Evolutionary conservation across 2,329 filamentous ascomycete species (phyloP).

Genomic region (Cladosporium phlei): DNA sequence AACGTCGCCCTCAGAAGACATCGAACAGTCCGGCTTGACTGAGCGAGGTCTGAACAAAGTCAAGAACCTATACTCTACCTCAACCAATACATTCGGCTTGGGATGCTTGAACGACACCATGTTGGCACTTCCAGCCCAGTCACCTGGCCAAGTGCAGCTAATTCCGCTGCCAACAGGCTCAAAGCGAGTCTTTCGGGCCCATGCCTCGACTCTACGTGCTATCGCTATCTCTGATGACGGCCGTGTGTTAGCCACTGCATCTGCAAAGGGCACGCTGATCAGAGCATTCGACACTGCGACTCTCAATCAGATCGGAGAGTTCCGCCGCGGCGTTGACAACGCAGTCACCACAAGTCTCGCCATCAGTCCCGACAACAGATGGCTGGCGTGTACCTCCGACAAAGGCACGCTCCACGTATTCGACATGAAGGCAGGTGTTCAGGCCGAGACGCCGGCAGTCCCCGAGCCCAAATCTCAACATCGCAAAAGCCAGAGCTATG

Average conservation of each 20-base stretch:
- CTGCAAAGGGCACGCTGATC: conserved; percentile 86
- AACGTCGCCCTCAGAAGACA: conserved; percentile 53
- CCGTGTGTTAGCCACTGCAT: conserved; percentile 79
- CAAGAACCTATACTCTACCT: conserved; percentile 71
- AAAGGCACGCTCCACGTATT: conserved; percentile 95
- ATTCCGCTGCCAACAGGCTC: conserved; percentile 72
- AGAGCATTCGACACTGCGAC: conserved; percentile 78
- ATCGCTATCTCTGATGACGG: conserved; percentile 76
- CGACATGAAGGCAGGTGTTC: conserved; percentile 63
- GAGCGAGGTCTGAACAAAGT: conserved; percentile 25
- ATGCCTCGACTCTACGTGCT: conserved; percentile 72
- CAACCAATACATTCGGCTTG: conserved; percentile 75
- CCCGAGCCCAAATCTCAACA: conserved; percentile 13
- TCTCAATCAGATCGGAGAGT: conserved; percentile 74
- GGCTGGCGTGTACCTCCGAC: conserved; percentile 89
- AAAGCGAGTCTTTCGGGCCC: conserved; percentile 90
- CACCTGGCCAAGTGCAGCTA: conserved; percentile 80
- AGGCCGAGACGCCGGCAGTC: conserved; percentile 31
- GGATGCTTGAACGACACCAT: conserved; percentile 70
- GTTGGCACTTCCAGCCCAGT: conserved; percentile 82
- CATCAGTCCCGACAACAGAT: conserved; percentile 74
- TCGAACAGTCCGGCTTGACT: conserved; percentile 10
- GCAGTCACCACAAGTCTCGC: conserved; percentile 82
- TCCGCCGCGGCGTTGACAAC: conserved; percentile 82
- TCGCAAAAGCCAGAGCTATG: conserved; percentile 19